These are phyloP conservation scores for Neobulgaria alba DNA, from an alignment of 2,329 filamentous ascomycete species.

Conservation along the genomic window DNA sequence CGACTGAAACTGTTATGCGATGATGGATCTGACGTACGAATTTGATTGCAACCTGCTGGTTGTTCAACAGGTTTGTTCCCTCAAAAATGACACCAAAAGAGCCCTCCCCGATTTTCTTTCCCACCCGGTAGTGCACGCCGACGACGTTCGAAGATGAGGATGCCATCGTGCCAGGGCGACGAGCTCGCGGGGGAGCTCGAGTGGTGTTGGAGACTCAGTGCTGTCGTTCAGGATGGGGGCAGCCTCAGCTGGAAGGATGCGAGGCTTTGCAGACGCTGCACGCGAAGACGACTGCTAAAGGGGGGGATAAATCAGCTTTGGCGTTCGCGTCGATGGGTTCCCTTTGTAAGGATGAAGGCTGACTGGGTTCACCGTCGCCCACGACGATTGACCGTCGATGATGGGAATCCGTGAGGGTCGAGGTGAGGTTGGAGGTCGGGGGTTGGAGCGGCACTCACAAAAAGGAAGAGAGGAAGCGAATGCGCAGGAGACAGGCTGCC, in stretches of 20 bases:
- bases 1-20: slow-evolving; percentile 1
- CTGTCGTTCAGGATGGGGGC: not conserved
- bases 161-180: slow-evolving; percentile 21
- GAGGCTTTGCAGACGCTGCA: slow-evolving; percentile 13
- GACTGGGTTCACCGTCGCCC: slow-evolving; percentile 4
- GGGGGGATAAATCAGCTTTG: slow-evolving; percentile 9
- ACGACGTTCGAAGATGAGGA: slow-evolving; percentile 72
- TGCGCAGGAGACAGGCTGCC: not conserved
- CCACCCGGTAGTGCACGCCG: slow-evolving; percentile 95
- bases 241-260: slow-evolving; percentile 4
- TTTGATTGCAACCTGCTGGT: slow-evolving; percentile 98
- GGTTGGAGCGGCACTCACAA: slow-evolving; percentile 1
- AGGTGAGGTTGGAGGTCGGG: not conserved
- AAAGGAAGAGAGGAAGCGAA: not conserved
- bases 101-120: slow-evolving; percentile 98
- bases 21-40: slow-evolving; percentile 57
- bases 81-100: slow-evolving; percentile 99
- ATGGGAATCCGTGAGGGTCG: slow-evolving; percentile 4
- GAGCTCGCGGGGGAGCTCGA: slow-evolving; percentile 17
- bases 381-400: slow-evolving; percentile 13
- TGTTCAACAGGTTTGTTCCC: slow-evolving; percentile 96
- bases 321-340: no score
- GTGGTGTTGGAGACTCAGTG: slow-evolving; percentile 13
- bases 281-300: slow-evolving; percentile 17
- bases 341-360: not conserved